A percentile compares a stretch with the other conserved stretches of the same genome.
These are phyloP conservation scores for Vitis amurensis DNA, from an alignment of 164 flowering plant genomes.

Conservation along the genomic window DNA sequence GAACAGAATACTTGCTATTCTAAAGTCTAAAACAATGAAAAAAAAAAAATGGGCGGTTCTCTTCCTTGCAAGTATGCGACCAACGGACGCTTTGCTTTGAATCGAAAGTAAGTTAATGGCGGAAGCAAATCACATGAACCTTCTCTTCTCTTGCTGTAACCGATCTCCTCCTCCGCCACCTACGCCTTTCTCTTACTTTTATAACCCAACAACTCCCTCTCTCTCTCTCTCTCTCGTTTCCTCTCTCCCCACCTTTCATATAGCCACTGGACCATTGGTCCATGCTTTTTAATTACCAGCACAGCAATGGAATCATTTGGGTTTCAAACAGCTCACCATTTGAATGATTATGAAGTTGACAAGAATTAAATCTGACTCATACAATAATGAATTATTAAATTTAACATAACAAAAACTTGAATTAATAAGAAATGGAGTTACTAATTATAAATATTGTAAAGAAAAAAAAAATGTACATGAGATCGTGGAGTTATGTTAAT, in stretches of 20 bases:
- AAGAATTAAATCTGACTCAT: no score
- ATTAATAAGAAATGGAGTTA: conserved; percentile 1
- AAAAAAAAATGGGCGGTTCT: conserved; percentile 14
- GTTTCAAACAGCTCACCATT: conserved; percentile 5
- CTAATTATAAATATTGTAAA: background rate
- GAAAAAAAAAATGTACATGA: conserved; percentile 25
- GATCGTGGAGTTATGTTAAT: background rate
- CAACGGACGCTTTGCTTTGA: conserved; percentile 31
- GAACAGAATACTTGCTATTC: background rate
- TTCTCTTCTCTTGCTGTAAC: conserved; percentile 30
- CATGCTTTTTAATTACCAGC: no score
- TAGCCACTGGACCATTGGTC: no score
- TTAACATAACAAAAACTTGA: background rate
- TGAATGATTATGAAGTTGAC: conserved; percentile 8
- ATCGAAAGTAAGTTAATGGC: conserved; percentile 20
- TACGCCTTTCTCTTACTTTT: background rate
- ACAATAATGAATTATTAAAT: background rate
- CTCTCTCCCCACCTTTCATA: background rate
- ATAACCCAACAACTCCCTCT: background rate
- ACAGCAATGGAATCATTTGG: background rate
- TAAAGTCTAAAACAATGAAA: background rate
- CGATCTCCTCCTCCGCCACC: conserved; percentile 4
- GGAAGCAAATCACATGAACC: conserved; percentile 13
- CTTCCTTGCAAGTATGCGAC: conserved; percentile 16
- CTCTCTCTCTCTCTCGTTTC: background rate